These are phyloP conservation scores for Rhazya stricta DNA, from an alignment of 257 asterid species.

Conservation along the genomic window DNA sequence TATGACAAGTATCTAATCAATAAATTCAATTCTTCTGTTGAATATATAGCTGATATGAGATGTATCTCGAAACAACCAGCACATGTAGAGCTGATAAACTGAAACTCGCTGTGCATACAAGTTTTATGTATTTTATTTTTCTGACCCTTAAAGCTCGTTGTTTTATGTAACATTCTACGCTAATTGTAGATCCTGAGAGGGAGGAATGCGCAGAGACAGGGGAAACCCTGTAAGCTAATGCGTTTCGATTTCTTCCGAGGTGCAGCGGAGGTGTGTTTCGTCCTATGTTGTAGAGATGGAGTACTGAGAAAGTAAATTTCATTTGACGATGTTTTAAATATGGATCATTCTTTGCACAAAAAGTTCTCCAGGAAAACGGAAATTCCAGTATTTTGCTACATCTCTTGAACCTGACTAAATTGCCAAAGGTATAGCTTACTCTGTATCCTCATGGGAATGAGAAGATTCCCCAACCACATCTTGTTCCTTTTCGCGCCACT, in stretches of 20 bases:
- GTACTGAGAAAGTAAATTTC: background rate
- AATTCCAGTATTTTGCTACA: background rate
- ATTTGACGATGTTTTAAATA: background rate
- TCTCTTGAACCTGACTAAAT: background rate
- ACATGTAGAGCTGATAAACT: too few species aligned
- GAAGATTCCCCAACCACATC: slow-evolving; percentile 8
- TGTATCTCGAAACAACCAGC: too few species aligned
- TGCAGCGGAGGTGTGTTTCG: background rate
- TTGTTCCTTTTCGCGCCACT: slow-evolving; percentile 16
- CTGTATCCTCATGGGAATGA: background rate
- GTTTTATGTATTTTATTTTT: background rate
- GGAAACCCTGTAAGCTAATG: background rate
- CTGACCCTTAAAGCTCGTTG: background rate
- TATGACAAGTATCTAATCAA: slow-evolving; percentile 1
- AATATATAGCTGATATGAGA: background rate
- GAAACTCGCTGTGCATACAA: background rate
- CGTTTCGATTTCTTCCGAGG: background rate
- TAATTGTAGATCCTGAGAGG: background rate
- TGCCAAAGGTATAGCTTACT: background rate
- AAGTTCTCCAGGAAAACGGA: background rate
- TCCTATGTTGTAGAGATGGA: background rate
- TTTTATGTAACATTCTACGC: background rate
- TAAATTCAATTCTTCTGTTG: background rate
- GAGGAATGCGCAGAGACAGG: background rate
- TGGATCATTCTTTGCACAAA: background rate